Conservation (phyloP, 108 stramenopile genomes). For the Discostella stelligeroides region DNA sequence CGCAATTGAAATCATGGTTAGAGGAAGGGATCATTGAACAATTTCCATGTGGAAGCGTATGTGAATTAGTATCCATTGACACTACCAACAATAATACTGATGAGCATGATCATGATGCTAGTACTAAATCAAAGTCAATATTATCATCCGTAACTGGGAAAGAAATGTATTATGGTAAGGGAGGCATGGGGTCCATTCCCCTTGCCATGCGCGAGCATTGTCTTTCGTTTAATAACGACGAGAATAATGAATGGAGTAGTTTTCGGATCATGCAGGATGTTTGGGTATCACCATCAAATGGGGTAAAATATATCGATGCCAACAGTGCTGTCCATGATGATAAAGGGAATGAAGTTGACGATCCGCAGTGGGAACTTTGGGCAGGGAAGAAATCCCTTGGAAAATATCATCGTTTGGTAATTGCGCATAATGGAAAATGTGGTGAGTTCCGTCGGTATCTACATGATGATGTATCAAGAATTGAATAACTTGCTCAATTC, state of each 20-base stretch:
- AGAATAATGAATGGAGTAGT: slow-evolving; percentile 4
- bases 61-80: slow-evolving; percentile 12
- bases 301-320: slow-evolving; percentile 58
- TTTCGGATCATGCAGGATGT: slow-evolving; percentile 67
- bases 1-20: slow-evolving; percentile 73
- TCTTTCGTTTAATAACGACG: slow-evolving; percentile 16
- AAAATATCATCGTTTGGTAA: slow-evolving; percentile 68
- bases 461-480: neutral
- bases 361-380: slow-evolving; percentile 58
- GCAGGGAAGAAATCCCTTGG: slow-evolving; percentile 61
- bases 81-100: too few species aligned
- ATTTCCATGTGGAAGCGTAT: slow-evolving; percentile 56
- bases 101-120: neutral
- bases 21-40: slow-evolving; percentile 45
- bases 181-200: slow-evolving; percentile 67
- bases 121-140: slow-evolving; percentile 10
- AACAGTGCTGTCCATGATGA: too few species aligned
- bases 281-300: slow-evolving; percentile 85
- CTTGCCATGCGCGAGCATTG: slow-evolving; percentile 45
- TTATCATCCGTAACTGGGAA: slow-evolving; percentile 18
- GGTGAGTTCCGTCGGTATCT: neutral
- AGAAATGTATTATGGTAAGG: slow-evolving; percentile 63
- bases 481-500: neutral
- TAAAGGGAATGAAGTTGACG: neutral
- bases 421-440: slow-evolving; percentile 92